Conservation (phyloP, 179 eudicot genomes). For the Beta macrorhiza region DNA sequence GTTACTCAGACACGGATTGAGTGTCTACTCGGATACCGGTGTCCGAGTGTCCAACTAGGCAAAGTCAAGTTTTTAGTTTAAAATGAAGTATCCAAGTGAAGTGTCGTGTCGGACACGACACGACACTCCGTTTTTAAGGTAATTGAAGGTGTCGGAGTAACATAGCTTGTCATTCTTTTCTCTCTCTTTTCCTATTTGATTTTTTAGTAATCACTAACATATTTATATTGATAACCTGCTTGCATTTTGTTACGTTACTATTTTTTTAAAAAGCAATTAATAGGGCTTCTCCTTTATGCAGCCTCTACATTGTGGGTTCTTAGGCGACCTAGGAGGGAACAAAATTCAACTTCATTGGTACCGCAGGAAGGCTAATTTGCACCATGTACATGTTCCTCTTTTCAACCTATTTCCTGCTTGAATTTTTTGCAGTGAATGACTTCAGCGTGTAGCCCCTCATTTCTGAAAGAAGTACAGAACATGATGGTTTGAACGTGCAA, state of each 20-base stretch:
- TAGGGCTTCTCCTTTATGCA: slow-evolving; percentile 28
- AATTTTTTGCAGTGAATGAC: background rate
- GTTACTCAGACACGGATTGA: too few relatives aligned
- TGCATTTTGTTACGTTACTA: background rate
- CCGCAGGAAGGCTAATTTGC: slow-evolving; percentile 77
- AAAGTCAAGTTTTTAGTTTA: too few relatives aligned
- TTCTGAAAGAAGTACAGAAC: background rate
- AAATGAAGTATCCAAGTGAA: too few relatives aligned
- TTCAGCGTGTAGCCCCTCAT: background rate
- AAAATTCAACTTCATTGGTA: slow-evolving; percentile 76
- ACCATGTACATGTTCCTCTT: slow-evolving; percentile 57
- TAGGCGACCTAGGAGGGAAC: slow-evolving; percentile 89
- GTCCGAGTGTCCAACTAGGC: too few relatives aligned
- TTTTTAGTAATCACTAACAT: background rate
- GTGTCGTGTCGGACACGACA: too few relatives aligned
- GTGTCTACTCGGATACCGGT: too few relatives aligned
- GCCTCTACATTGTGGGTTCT: slow-evolving; percentile 94
- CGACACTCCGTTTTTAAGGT: too few relatives aligned
- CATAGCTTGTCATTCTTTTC: background rate
- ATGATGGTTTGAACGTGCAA: background rate
- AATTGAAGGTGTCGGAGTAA: too few relatives aligned
- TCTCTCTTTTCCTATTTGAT: background rate
- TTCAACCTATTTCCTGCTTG: background rate
- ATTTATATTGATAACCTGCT: background rate
- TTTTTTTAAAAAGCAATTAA: background rate